A percentile compares a stretch with the other conserved stretches of the same genome.
Conservation (phyloP, 805 yeast species). For the Hanseniaspora meyeri region DNA sequence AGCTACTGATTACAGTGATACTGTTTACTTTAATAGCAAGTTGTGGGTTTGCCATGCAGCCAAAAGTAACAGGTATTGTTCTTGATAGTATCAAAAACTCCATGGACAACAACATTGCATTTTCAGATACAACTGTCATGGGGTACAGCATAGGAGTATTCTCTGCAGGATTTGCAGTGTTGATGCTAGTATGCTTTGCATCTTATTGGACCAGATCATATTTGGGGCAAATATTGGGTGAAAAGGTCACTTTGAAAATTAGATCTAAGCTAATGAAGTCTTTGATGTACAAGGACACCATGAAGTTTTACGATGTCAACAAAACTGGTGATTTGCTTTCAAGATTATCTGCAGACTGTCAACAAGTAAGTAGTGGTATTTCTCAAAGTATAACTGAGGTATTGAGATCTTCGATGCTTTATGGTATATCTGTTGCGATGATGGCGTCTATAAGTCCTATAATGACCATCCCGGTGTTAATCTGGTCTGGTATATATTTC, state of each 20-base stretch:
- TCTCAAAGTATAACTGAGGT: conserved; percentile 92
- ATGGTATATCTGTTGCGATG: conserved; percentile 76
- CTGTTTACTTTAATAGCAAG: conserved; percentile 9
- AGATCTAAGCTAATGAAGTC: conserved; percentile 66
- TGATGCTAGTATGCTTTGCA: conserved; percentile 42
- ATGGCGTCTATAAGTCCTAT: conserved; percentile 79
- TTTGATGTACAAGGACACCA: conserved; percentile 72
- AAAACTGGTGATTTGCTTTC: conserved; percentile 91
- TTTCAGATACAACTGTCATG: conserved; percentile 1
- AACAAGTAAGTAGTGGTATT: conserved; percentile 73
- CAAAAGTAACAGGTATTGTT: conserved; percentile 45
- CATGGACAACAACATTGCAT: conserved; percentile 2
- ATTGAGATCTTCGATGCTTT: conserved; percentile 65
- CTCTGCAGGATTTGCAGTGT: conserved; percentile 5
- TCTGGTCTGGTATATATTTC: conserved; percentile 71
- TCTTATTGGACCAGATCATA: conserved; percentile 74
- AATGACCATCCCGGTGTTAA: conserved; percentile 64
- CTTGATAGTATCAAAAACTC: conserved; percentile 27
- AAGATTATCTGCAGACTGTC: conserved; percentile 78
- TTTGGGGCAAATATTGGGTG: conserved; percentile 47
- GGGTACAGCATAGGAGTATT: conserved; percentile 3
- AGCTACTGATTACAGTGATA: conserved; percentile 5
- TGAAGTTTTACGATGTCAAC: conserved; percentile 80
- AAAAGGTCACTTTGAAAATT: conserved; percentile 64
- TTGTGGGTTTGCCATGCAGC: conserved; percentile 13